phyloP scores from a whole-genome alignment of 75 land plant species.

The Pinus taeda region DNA sequence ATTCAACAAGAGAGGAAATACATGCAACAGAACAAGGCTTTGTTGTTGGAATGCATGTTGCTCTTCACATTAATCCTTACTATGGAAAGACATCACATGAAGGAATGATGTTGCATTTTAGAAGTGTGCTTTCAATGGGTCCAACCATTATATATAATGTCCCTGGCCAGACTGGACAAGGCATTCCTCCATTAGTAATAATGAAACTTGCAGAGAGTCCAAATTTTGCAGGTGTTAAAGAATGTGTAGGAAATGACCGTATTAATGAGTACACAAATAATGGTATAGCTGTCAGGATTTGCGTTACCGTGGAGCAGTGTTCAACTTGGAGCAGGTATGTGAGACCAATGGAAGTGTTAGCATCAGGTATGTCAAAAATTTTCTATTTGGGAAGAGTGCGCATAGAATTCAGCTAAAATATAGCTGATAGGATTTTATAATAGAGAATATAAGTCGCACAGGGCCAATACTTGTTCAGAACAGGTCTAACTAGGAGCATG shows the following conservation, averaged over 20 bases:
- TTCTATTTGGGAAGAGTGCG: too few species aligned
- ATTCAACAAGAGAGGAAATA: conserved; percentile 80
- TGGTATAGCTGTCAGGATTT: conserved; percentile 70
- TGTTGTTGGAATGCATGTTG: conserved; percentile 87
- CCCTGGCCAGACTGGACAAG: conserved; percentile 80
- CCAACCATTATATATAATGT: conserved; percentile 85
- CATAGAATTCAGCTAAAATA: too few species aligned
- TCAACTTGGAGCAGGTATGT: too few species aligned
- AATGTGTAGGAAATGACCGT: conserved; percentile 78
- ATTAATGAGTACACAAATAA: conserved; percentile 42
- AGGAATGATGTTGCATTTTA: conserved; percentile 65
- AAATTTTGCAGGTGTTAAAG: conserved; percentile 82
- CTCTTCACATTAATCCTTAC: conserved; percentile 87
- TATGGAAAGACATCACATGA: conserved; percentile 81
- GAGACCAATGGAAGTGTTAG: too few species aligned
- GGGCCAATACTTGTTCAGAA: too few species aligned
- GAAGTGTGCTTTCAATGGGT: conserved; percentile 62
- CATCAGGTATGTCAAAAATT: too few species aligned
- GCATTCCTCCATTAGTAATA: conserved; percentile 68
- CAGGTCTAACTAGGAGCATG: too few species aligned
- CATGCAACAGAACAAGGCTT: conserved; percentile 90
- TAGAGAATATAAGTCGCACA: too few species aligned
- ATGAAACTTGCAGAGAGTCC: conserved; percentile 30
- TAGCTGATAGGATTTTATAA: too few species aligned
- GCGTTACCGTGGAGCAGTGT: too few species aligned